Conservation (phyloP, 2,329 filamentous ascomycete species). For the Penicillium vulpinum region DNA sequence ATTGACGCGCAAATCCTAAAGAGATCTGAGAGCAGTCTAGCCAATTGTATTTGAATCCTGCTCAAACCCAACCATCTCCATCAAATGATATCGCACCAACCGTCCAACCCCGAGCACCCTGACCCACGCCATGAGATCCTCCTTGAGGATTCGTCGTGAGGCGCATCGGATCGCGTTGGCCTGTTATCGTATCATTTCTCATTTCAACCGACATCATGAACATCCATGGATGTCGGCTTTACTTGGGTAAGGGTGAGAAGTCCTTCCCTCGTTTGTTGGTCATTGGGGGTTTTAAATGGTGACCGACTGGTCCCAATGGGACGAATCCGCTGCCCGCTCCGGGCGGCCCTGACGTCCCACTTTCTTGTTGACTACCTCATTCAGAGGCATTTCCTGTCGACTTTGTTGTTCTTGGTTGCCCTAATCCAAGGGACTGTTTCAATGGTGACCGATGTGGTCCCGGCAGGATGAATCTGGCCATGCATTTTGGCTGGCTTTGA, state of each 20-base stretch:
- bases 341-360: not conserved
- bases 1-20: constrained; percentile 5
- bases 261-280: not conserved
- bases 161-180: not conserved
- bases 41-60: not conserved
- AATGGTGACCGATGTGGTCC: not conserved
- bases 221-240: not conserved
- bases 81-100: not conserved
- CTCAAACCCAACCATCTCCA: not conserved
- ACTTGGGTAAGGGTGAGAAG: not conserved
- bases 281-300: not conserved
- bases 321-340: not conserved
- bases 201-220: not conserved
- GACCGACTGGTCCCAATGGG: not conserved
- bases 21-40: constrained; percentile 3
- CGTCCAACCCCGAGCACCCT: not conserved
- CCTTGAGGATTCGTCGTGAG: not conserved
- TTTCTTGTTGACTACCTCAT: not conserved
- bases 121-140: not conserved
- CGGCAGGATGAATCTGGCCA: not conserved
- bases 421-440: not conserved
- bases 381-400: not conserved
- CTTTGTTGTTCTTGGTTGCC: not conserved
- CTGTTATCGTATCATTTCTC: not conserved
- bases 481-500: not conserved